phyloP scores from a whole-genome alignment of 225 moss, liverwort and hornwort species.

The Physcomitrellopsis africana region DNA sequence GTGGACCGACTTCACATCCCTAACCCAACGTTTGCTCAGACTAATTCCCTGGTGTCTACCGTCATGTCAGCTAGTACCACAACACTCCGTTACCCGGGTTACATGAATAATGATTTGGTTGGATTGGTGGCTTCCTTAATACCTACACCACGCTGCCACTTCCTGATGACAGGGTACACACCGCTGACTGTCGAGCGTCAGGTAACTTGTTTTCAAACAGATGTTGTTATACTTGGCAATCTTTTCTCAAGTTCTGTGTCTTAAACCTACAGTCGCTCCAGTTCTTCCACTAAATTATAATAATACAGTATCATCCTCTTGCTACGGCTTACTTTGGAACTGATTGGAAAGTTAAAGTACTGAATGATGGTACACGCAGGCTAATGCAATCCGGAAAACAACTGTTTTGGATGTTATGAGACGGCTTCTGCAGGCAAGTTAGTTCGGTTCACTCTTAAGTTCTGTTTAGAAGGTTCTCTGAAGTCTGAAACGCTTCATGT shows the following conservation, averaged over 20 bases:
- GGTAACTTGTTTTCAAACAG: constrained; percentile 48
- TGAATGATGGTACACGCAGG: constrained; percentile 57
- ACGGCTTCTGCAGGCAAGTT: constrained; percentile 89
- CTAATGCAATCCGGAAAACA: constrained; percentile 98
- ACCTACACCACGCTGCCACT: constrained; percentile 97
- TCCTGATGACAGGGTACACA: constrained; percentile 99
- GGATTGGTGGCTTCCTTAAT: constrained; percentile 98
- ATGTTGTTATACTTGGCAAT: background rate
- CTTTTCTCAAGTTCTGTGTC: constrained; percentile 10
- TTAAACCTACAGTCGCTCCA: constrained; percentile 17
- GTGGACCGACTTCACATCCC: constrained; percentile 98
- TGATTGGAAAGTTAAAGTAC: constrained; percentile 11
- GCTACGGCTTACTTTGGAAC: background rate
- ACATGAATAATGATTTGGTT: constrained; percentile 99
- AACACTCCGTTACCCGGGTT: constrained; percentile 98
- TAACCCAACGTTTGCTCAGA: constrained; percentile 98
- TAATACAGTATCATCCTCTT: constrained; percentile 8
- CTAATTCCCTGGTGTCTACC: constrained; percentile 98
- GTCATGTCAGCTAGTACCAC: constrained; percentile 99
- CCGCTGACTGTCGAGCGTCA: constrained; percentile 98
- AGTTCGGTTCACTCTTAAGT: background rate
- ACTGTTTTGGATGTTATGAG: constrained; percentile 99
- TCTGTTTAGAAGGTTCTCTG: background rate
- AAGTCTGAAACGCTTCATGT: background rate
- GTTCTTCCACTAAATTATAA: background rate